Base-by-base conservation (phyloP, 2,329 filamentous ascomycete genomes). In the Dendryphion nanum region DNA sequence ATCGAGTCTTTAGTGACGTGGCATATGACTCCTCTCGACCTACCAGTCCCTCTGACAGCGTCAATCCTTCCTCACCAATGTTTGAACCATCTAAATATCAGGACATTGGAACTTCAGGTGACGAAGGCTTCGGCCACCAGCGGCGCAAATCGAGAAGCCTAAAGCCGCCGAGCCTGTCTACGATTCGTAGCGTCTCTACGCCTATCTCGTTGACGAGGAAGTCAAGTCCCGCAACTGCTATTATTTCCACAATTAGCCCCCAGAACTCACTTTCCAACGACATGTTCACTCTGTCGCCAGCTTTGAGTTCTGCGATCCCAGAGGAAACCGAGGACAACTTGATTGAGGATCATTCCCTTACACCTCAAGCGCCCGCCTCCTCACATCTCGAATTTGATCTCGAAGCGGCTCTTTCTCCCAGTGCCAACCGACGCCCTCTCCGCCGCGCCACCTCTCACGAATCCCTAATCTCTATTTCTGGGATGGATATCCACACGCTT, bases 401-500 rank as follows among this genome's bases (percentile, higher is more conserved):
- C 56, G 47, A 64, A 62, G 31, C 66, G 65, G 37, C 62, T 47
- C 36, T 55, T 17, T 46, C 63, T 55, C 50, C 50, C 24, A 64
- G 57, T 18, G 46, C 46, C 5, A 49, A 49, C 62, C 39, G 70
- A 68, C 37, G 55, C 17, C 64, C 59, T 31, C 65, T 90, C 4
- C 85, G 80, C 28, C 82, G 85, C 20, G 76, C 81, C 3, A 61
- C 81, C 2, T 95, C 90, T 2, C 89, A 95, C 52, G 90, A 96
- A 61, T 95, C 88, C 14, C 83, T 96, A 44, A 78, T 96, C 50
- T 96, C 90, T 0, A 77, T 95, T 2, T 81, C 83, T 0, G 89
- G 89, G 2, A 83, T 95, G 62, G 91, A 96, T 59, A 94, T 95
- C 34, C 89, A 95, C 61, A 89, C 86, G 0, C 74, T 94, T 4